Conservation (phyloP, 345 rosid species). For the Arabidopsis suecica region DNA sequence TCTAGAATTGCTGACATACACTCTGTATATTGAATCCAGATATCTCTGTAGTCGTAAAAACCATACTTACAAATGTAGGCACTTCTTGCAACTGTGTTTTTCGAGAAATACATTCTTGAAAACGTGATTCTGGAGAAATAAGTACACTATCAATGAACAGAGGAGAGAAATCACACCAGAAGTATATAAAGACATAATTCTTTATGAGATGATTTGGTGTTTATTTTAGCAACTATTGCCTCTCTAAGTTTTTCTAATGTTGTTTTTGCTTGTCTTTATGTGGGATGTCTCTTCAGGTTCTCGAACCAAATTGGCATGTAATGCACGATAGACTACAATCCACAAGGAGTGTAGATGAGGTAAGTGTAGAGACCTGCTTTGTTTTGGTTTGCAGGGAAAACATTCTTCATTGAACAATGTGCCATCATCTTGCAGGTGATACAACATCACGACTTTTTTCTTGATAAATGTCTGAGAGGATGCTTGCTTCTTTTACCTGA, state of each 20-base stretch:
- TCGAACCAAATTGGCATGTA: constrained; percentile 97
- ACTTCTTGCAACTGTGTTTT: constrained; percentile 15
- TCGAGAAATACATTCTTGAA: not conserved
- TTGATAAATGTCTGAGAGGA: constrained; percentile 89
- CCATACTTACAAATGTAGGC: constrained; percentile 5
- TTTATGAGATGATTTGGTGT: constrained; percentile 25
- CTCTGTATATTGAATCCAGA: constrained; percentile 2
- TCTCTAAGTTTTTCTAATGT: constrained; percentile 9
- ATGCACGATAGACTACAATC: constrained; percentile 78
- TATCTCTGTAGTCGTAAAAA: constrained; percentile 2
- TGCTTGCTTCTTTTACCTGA: constrained; percentile 96
- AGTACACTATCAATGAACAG: constrained; percentile 6
- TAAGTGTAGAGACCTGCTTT: constrained; percentile 36
- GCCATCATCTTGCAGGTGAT: constrained; percentile 67
- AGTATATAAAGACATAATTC: not conserved
- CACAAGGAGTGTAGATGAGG: constrained; percentile 93
- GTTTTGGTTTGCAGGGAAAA: not conserved
- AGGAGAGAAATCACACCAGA: constrained; percentile 13
- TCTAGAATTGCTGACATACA: constrained; percentile 7
- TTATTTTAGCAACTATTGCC: constrained; percentile 11
- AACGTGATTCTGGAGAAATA: constrained; percentile 4
- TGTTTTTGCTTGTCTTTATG: constrained; percentile 20
- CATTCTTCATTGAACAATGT: constrained; percentile 14
- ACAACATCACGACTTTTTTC: constrained; percentile 88
- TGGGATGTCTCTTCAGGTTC: constrained; percentile 62